Conservation (phyloP, 306 rosid genomes). For the Hippophae gyantsensis region DNA sequence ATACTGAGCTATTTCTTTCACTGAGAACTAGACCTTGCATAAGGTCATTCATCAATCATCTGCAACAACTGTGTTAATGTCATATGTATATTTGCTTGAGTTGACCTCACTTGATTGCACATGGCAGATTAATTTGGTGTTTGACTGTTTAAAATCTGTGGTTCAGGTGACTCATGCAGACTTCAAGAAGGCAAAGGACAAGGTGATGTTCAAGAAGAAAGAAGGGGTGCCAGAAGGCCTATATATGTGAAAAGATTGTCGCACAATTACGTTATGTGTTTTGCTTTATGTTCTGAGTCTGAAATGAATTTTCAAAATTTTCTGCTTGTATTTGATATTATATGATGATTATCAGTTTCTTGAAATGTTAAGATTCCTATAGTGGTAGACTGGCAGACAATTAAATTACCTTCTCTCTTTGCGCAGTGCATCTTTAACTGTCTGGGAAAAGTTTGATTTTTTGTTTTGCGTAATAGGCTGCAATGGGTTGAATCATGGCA, state of each 20-base stretch:
- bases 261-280: background rate
- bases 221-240: constrained; percentile 99
- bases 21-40: too few species aligned
- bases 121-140: too few species aligned
- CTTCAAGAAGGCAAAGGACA: constrained; percentile 96
- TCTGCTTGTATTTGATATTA: constrained; percentile 4
- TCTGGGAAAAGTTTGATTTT: too few species aligned
- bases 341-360: background rate
- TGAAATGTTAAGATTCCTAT: background rate
- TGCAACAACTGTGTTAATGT: too few species aligned
- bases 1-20: too few species aligned
- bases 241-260: constrained; percentile 56
- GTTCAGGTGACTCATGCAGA: constrained; percentile 77
- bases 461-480: too few species aligned
- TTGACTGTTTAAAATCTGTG: constrained; percentile 9
- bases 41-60: too few species aligned
- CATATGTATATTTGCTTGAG: too few species aligned
- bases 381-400: background rate
- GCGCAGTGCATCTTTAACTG: too few species aligned
- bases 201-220: constrained; percentile 98
- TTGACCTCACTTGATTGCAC: background rate
- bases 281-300: constrained; percentile 8
- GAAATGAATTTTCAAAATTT: constrained; percentile 1
- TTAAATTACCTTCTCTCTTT: too few species aligned
- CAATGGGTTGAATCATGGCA: too few species aligned